phyloP scores from a whole-genome alignment of 169 alveolate genomes.

The Theileria annulata region DNA sequence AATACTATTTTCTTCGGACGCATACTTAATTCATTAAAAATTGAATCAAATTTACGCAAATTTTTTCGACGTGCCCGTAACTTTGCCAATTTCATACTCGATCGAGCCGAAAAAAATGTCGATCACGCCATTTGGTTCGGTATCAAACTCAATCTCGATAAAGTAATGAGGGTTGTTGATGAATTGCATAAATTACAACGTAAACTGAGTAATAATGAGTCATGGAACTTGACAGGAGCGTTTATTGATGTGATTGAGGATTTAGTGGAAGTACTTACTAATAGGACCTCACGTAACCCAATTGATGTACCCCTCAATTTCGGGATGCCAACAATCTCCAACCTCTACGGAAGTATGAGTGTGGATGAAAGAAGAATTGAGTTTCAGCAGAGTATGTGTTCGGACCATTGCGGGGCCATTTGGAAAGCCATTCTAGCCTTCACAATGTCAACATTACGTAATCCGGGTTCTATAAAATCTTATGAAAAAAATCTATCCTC shows the following conservation, averaged over 20 bases:
- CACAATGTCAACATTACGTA: constrained; percentile 72
- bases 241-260: constrained; percentile 63
- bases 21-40: constrained; percentile 69
- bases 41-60: constrained; percentile 64
- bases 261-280: constrained; percentile 46
- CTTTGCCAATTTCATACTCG: constrained; percentile 66
- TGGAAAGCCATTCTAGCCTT: constrained; percentile 75
- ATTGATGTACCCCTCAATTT: constrained; percentile 39
- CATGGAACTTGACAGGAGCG: constrained; percentile 63
- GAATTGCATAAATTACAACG: constrained; percentile 68
- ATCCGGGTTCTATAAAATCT: constrained; percentile 74
- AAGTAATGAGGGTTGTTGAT: constrained; percentile 66
- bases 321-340: constrained; percentile 71
- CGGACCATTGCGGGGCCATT: constrained; percentile 75
- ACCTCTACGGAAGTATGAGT: constrained; percentile 60
- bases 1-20: constrained; percentile 72
- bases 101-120: constrained; percentile 63
- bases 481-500: constrained; percentile 69
- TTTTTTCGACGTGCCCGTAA: constrained; percentile 56
- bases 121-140: constrained; percentile 83
- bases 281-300: constrained; percentile 53
- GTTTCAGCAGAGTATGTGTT: constrained; percentile 78
- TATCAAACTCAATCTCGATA: constrained; percentile 62
- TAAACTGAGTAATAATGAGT: constrained; percentile 45
- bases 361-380: constrained; percentile 72